These are phyloP conservation scores for Alloteropsis semialata DNA, from an alignment of 176 grass and related monocot species.

Conservation along the genomic window DNA sequence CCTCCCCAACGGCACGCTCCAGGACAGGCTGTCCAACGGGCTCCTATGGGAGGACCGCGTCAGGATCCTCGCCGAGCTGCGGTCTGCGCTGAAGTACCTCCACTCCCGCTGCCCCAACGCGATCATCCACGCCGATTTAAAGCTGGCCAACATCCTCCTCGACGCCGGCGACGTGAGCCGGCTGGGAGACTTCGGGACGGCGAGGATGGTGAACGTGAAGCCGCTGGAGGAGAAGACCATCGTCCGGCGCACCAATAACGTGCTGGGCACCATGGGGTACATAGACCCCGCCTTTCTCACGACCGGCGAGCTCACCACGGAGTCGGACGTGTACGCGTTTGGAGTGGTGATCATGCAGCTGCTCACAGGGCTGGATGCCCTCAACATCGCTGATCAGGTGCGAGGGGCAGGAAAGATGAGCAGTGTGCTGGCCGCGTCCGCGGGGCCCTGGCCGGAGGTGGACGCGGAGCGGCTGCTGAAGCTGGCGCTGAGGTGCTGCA, in stretches of 20 bases:
- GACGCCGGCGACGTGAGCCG: slow-evolving; percentile 35
- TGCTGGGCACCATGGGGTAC: slow-evolving; percentile 45
- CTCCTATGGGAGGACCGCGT: slow-evolving; percentile 53
- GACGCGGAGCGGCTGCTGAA: slow-evolving; percentile 28
- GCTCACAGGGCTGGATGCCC: slow-evolving; percentile 29
- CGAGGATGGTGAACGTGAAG: slow-evolving; percentile 29
- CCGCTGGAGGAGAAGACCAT: slow-evolving; percentile 34
- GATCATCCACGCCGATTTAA: slow-evolving; percentile 67
- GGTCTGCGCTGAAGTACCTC: slow-evolving; percentile 49
- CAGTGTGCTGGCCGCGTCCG: slow-evolving; percentile 32
- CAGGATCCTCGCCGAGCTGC: slow-evolving; percentile 49
- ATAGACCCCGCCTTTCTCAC: slow-evolving; percentile 46
- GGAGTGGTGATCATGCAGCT: slow-evolving; percentile 36
- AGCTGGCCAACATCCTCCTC: slow-evolving; percentile 62
- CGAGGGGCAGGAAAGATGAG: slow-evolving; percentile 12
- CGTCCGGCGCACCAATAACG: slow-evolving; percentile 34
- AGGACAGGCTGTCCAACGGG: slow-evolving; percentile 33
- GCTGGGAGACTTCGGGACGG: slow-evolving; percentile 59
- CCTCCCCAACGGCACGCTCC: slow-evolving; percentile 57
- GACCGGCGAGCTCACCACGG: slow-evolving; percentile 42
- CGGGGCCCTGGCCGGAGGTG: slow-evolving; percentile 40
- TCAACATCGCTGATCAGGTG: slow-evolving; percentile 35
- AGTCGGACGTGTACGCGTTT: slow-evolving; percentile 48
- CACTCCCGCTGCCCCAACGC: slow-evolving; percentile 47
- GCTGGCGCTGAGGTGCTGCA: slow-evolving; percentile 40